phyloP scores from a whole-genome alignment of 2,329 filamentous ascomycete species.

The Pestalotiopsis sp. region DNA sequence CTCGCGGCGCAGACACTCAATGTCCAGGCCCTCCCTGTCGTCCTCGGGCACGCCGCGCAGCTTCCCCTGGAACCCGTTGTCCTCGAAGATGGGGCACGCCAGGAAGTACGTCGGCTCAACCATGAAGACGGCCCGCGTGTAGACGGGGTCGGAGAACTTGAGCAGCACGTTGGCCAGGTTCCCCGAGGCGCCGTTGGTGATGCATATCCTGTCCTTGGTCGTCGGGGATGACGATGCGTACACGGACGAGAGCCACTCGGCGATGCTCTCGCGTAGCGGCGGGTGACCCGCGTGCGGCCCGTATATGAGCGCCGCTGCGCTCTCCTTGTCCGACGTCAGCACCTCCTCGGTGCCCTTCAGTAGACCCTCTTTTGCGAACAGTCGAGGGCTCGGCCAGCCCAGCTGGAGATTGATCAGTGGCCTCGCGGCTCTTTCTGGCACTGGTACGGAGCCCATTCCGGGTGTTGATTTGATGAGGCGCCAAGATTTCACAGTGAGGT shows the following conservation, averaged over 20 bases:
- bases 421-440: neutral
- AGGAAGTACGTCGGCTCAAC: slow-evolving; percentile 69
- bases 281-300: slow-evolving; percentile 63
- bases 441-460: neutral
- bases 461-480: neutral
- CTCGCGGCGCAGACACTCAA: slow-evolving; percentile 52
- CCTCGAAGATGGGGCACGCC: slow-evolving; percentile 67
- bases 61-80: slow-evolving; percentile 61
- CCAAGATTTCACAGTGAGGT: neutral
- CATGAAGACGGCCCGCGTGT: slow-evolving; percentile 66
- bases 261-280: slow-evolving; percentile 55
- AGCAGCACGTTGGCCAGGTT: slow-evolving; percentile 65
- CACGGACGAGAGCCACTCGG: slow-evolving; percentile 61
- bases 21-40: slow-evolving; percentile 59
- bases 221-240: slow-evolving; percentile 49
- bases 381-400: slow-evolving; percentile 32
- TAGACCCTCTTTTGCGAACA: slow-evolving; percentile 60
- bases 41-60: slow-evolving; percentile 65
- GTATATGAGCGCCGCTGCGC: slow-evolving; percentile 58
- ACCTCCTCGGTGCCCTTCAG: slow-evolving; percentile 52
- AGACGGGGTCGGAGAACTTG: slow-evolving; percentile 66
- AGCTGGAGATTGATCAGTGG: slow-evolving; percentile 29
- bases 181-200: slow-evolving; percentile 69
- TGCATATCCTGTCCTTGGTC: slow-evolving; percentile 54
- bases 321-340: slow-evolving; percentile 49